phyloP scores from a whole-genome alignment of 2,329 filamentous ascomycete species.

The Beauveria bassiana region DNA sequence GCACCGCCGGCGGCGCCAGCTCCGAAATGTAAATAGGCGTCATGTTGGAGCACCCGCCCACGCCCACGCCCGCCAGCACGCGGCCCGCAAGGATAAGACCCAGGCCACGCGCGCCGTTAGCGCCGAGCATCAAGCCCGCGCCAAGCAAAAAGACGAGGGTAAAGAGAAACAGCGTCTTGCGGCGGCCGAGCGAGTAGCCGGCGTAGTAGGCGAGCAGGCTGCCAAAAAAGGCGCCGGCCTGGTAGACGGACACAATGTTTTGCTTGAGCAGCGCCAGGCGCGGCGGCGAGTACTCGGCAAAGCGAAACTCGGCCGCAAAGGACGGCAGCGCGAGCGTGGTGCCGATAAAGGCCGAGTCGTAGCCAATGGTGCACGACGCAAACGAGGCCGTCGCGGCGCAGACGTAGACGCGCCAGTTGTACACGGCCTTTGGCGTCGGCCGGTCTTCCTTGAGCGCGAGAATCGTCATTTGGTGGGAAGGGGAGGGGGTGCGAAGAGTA shows the following conservation, averaged over 20 bases:
- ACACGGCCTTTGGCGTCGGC: slow-evolving; percentile 48
- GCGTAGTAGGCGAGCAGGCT: slow-evolving; percentile 60
- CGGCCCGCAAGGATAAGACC: slow-evolving; percentile 55
- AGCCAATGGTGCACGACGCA: slow-evolving; percentile 49
- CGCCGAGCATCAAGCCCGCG: slow-evolving; percentile 64
- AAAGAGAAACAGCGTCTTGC: slow-evolving; percentile 55
- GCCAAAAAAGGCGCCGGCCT: slow-evolving; percentile 79
- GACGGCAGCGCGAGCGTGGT: slow-evolving; percentile 64
- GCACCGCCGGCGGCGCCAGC: slow-evolving; percentile 52
- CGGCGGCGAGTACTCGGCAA: slow-evolving; percentile 38
- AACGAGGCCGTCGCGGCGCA: slow-evolving; percentile 48
- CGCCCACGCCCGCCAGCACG: slow-evolving; percentile 55
- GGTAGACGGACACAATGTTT: slow-evolving; percentile 76
- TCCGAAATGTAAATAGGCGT: slow-evolving; percentile 57
- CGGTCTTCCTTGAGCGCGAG: slow-evolving; percentile 47
- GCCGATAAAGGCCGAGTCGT: slow-evolving; percentile 71
- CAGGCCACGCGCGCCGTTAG: slow-evolving; percentile 53
- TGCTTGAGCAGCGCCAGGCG: slow-evolving; percentile 55
- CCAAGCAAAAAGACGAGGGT: slow-evolving; percentile 59
- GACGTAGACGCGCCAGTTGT: slow-evolving; percentile 53
- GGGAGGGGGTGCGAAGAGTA: not conserved
- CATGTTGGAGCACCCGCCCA: slow-evolving; percentile 56
- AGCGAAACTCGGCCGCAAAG: slow-evolving; percentile 61
- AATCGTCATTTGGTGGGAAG: slow-evolving; percentile 32
- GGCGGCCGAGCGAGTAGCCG: slow-evolving; percentile 60